Base-by-base conservation (phyloP, 441 rosid species). In the Syzygium syzygioides region DNA sequence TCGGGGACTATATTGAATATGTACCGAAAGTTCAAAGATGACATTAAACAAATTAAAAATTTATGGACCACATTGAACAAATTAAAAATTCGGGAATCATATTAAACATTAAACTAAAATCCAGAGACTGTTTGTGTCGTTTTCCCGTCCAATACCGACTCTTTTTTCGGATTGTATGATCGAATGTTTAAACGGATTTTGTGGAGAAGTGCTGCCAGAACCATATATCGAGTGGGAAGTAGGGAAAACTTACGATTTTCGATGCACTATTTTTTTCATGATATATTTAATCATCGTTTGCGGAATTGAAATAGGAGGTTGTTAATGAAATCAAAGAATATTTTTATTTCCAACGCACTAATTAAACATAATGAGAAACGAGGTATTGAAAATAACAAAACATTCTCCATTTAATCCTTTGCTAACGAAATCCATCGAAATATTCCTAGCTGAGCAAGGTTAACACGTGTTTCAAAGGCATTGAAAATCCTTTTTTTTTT, bases 391-490 rank as follows among this genome's bases (percentile, higher is more conserved):
- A 23, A 1, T 37, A 37, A 14, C 83, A 23, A 11, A 12, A 71
- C 28, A 76, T 37, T 71, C n/a, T 23, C 23, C 13, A 12, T 12
- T 0, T 0, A 41, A 52, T 45, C 7, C 5, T 0, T 23, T 26
- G n/a, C 23, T 11, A 37, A 11, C n/a, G 6, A 0, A 37, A 12
- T 23, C 0, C 4, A 76, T 23, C 6, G n/a, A 20, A 23, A 0
- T 71, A 20, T 71, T 71, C 0, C 14, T 37, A 20, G 37, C 23
- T 12, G 26, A 76, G 0, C n/a, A 13, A 20, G 9, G 0, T 76
- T 20, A 41, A 76, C n/a, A 23, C 0, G 0, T 5, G 17, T 76
- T 76, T 41, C 18, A 8, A 76, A 76, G 28, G 0, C n/a, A 23
- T 41, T 41, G 7, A 4, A 6, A 71, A 37, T 71, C 3, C 12